phyloP scores from a whole-genome alignment of 169 alveolate species.

The Cryptosporidium baileyi region DNA sequence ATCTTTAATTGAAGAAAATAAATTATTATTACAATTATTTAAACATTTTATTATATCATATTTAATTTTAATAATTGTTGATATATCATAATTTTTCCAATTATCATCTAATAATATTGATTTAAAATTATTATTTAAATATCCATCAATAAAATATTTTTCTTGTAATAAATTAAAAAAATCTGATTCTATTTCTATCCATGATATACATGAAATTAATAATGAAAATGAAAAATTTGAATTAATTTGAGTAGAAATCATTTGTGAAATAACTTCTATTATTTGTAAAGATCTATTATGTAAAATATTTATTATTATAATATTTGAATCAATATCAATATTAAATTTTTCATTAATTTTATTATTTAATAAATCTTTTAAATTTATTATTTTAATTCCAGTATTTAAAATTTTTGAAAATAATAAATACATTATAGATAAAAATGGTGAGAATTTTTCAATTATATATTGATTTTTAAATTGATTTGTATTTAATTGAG shows the following conservation, averaged over 20 bases:
- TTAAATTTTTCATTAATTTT: not conserved
- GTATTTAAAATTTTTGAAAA: not conserved
- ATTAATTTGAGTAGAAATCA: not conserved
- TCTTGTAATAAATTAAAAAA: not conserved
- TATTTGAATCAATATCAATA: not conserved
- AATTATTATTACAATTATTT: conserved; percentile 10
- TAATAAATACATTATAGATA: not conserved
- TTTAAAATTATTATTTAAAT: not conserved
- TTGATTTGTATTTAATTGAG: not conserved
- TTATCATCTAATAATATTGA: not conserved
- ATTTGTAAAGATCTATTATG: conserved; percentile 44
- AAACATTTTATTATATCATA: conserved; percentile 23
- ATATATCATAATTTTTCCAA: not conserved
- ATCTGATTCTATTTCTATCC: conserved; percentile 36
- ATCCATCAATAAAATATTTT: not conserved
- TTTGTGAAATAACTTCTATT: conserved; percentile 22
- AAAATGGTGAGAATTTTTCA: conserved; percentile 28
- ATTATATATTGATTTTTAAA: not conserved
- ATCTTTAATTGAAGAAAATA: conserved; percentile 17
- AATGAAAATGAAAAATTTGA: not conserved
- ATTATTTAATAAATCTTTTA: not conserved
- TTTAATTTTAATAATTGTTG: not conserved
- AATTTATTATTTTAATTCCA: not conserved
- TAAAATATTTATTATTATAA: conserved; percentile 1
- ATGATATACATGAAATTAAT: conserved; percentile 21